phyloP scores from a whole-genome alignment of 2,329 filamentous ascomycete genomes.

The Neoscytalidium dimidiatum region DNA sequence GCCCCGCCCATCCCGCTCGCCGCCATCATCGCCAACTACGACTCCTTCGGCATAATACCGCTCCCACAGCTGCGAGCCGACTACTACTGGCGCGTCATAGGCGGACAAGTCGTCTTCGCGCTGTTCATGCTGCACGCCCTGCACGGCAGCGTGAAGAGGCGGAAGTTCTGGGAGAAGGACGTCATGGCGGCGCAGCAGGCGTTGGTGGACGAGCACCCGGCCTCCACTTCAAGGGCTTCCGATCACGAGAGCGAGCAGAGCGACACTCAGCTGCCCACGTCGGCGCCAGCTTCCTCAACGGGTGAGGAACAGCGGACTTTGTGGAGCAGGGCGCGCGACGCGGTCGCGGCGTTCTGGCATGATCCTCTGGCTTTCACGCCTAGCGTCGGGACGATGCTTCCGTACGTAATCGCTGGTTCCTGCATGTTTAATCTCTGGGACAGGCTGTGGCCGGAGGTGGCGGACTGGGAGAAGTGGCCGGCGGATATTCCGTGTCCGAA shows the following conservation, averaged over 20 bases:
- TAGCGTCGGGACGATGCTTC: neutral
- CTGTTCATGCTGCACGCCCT: neutral
- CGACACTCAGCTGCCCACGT: neutral
- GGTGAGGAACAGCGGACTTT: neutral
- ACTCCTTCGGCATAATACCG: neutral
- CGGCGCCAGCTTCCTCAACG: neutral
- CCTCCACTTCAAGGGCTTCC: neutral
- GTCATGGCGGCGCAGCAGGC: neutral
- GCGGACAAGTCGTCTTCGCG: neutral
- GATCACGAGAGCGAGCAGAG: neutral
- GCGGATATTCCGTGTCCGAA: neutral
- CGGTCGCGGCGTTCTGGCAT: neutral
- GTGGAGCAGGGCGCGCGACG: neutral
- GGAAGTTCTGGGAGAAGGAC: neutral
- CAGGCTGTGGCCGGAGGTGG: neutral
- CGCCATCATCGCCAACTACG: neutral
- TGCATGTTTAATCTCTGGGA: neutral
- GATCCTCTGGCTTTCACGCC: slow-evolving; percentile 1
- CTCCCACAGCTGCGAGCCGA: neutral
- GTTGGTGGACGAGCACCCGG: neutral
- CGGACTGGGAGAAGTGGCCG: neutral
- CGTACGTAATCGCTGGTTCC: neutral
- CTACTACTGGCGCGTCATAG: neutral
- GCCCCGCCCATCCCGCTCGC: neutral
- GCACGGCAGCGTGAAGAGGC: neutral